A percentile compares a stretch with the other conserved stretches of the same genome.
phyloP scores from a whole-genome alignment of 2,329 filamentous ascomycete genomes.

The Neofusicoccum sp. region DNA sequence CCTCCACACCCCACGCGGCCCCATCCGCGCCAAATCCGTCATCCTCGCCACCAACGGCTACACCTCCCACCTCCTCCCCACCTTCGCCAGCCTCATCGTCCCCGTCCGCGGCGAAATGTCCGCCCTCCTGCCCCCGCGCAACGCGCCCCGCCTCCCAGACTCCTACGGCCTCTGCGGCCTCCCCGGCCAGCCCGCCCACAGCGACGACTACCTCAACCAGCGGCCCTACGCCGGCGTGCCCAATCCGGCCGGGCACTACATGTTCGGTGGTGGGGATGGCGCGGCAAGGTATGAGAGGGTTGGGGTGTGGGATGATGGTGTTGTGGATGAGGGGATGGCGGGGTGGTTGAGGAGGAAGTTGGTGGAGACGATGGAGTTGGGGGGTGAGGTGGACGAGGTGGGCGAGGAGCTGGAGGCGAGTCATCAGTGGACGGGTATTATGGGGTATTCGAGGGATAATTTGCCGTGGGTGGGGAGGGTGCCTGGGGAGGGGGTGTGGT shows the following conservation, averaged over 20 bases:
- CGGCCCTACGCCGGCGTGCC: slow-evolving; percentile 54
- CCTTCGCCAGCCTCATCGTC: slow-evolving; percentile 70
- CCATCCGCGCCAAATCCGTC: slow-evolving; percentile 63
- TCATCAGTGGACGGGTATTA: slow-evolving; percentile 73
- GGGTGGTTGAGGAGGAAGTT: slow-evolving; percentile 56
- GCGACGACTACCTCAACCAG: slow-evolving; percentile 75
- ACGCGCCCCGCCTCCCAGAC: slow-evolving; percentile 51
- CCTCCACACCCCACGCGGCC: slow-evolving; percentile 70
- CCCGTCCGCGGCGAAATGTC: slow-evolving; percentile 76
- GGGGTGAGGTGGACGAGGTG: slow-evolving; percentile 38
- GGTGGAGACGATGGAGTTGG: slow-evolving; percentile 38
- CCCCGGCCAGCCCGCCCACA: slow-evolving; percentile 47
- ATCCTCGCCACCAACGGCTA: slow-evolving; percentile 85
- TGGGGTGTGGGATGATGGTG: slow-evolving; percentile 62
- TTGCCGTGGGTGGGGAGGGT: slow-evolving; percentile 72
- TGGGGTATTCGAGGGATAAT: slow-evolving; percentile 72
- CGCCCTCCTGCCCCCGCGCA: slow-evolving; percentile 61
- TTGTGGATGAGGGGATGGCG: slow-evolving; percentile 59
- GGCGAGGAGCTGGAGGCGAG: slow-evolving; percentile 49
- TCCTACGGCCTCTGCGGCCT: slow-evolving; percentile 68
- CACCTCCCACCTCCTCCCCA: slow-evolving; percentile 72
- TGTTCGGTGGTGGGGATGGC: slow-evolving; percentile 72
- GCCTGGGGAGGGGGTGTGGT: slow-evolving; percentile 62
- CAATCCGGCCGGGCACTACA: slow-evolving; percentile 53
- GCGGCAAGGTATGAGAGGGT: slow-evolving; percentile 49